A percentile compares a stretch with the other conserved stretches of the same genome.
Evolutionary conservation across 163 green algal species (phyloP).

Genomic region (Volvox carteri): DNA sequence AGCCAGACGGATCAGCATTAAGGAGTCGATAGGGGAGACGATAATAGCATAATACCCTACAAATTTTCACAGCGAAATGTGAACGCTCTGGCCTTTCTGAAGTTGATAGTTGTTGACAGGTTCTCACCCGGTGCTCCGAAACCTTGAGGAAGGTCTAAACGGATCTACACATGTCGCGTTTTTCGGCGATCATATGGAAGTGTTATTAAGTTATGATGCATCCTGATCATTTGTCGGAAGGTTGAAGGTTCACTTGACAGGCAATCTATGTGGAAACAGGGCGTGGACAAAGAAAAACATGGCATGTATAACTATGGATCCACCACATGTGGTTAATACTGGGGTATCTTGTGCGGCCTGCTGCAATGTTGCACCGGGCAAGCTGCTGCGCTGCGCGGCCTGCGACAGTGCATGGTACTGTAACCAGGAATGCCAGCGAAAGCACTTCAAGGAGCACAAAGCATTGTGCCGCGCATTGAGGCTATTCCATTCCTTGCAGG

Average conservation of each 20-base stretch:
- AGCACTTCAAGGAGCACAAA: conserved; percentile 50
- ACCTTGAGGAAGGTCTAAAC: neutral
- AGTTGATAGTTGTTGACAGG: neutral
- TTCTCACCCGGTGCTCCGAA: neutral
- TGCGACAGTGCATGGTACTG: conserved; percentile 49
- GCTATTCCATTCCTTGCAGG: conserved; percentile 32
- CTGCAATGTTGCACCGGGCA: conserved; percentile 19
- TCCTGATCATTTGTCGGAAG: neutral
- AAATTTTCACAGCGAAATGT: neutral
- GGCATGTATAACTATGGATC: conserved; percentile 26
- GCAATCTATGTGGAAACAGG: neutral
- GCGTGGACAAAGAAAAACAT: neutral
- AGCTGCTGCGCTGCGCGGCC: conserved; percentile 25
- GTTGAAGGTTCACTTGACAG: neutral
- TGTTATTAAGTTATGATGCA: neutral
- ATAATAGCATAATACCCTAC: neutral
- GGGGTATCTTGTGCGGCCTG: conserved; percentile 12
- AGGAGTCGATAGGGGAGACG: neutral
- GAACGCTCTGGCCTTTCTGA: neutral
- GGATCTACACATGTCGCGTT: neutral
- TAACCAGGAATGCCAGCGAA: conserved; percentile 30
- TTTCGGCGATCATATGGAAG: neutral
- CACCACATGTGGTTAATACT: conserved; percentile 27
- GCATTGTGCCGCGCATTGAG: conserved; percentile 33
- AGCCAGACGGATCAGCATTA: neutral